Evolutionary conservation across 352 stramenopile species (phyloP), one percentile per base, ranked within the genome.

Genomic region (Phytophthora foliorum): DNA sequence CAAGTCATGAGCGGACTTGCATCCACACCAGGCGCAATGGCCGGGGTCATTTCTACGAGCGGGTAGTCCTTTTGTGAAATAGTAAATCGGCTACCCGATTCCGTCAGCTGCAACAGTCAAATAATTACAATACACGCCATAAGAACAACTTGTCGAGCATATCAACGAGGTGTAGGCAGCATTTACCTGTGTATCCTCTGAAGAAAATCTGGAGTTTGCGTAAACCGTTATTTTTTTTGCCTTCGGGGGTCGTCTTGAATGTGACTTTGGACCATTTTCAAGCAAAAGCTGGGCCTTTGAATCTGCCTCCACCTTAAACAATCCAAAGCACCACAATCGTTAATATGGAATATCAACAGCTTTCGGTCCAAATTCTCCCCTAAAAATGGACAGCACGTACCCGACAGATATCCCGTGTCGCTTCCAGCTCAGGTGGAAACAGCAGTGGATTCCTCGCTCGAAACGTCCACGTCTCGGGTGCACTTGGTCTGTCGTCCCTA

Each of bases 1-100:
- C 89, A 96, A 0, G 89, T 96, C 81, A 96, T 92, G 13, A 96
- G 50, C 24, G 89, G 89, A 61, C 84, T 94, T 6, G 80, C 82
- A 63, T 92, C 77, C 4, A 92, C 72, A 24, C 84, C 87, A 14
- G 89, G 89, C 3, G 77, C 86, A 57, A 95, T 89, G 27, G 82
- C 50, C 10, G 89, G 89, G 13, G 89, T 96, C 87, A 96, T 94
- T 46, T 86, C 72, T 13, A 96, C 84, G 38, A 96, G 70, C 0
- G 74, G 49, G 27, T 77, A 82, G 1, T 84, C 77, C 6, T 81
- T 69, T 27, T 32, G 50, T 27, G 49, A 32, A 17, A 48, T 50
- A 19, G 14, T 29, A 34, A 36, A 51, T 50, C 36, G 17, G 42
- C 13, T 42, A 32, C 58, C 45, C 8, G 41, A 52, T 25, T 22